Base-by-base conservation (phyloP, 1,284 basidiomycete genomes). In the Ustilago loliicola region DNA sequence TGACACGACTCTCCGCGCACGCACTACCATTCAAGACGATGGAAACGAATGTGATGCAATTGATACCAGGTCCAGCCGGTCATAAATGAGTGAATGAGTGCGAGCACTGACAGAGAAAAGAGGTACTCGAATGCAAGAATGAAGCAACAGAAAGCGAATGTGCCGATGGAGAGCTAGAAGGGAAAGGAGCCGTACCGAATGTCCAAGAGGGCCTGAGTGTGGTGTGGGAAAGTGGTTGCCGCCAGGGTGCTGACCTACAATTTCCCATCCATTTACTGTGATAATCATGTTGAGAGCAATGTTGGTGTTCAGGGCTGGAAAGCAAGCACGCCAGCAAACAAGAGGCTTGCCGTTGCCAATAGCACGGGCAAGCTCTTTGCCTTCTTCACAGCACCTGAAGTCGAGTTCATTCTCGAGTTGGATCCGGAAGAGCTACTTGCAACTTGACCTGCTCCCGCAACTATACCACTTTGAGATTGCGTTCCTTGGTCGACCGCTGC, bases 301-400 rank as follows among this genome's bases (percentile, higher is more conserved):
- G 6, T 21, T 21, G 2, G 3, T 19, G n/a, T 3, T 64, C 42
- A 72, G 36, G 65, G 71, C 48, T 67, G 65, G 48, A 64, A 61
- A 4, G 61, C 57, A 17, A 72, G 56, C 5, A 67, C 65, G 7
- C 65, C 65, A 19, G 71, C 55, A 51, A 72, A 64, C n/a, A 72
- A 64, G 30, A 67, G 57, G 21, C 61, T 64, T 1, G 71, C 65
- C 2, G 61, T 45, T 5, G 63, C 53, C 2, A 72, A 38, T n/a
- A 72, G 50, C 51, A 72, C 57, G 0, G 71, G 71, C 29, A 72
- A 45, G 38, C 65, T 52, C 34, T 72, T 67, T 13, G 40, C 53
- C 62, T 47, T 65, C 50, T 61, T 72, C 1, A 38, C 52, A 9
- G 61, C 63, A 8, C 51, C 61, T 17, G 70, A 72, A 21, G 61